phyloP scores from a whole-genome alignment of 2,329 filamentous ascomycete species.

The Botrytis squamosa region DNA sequence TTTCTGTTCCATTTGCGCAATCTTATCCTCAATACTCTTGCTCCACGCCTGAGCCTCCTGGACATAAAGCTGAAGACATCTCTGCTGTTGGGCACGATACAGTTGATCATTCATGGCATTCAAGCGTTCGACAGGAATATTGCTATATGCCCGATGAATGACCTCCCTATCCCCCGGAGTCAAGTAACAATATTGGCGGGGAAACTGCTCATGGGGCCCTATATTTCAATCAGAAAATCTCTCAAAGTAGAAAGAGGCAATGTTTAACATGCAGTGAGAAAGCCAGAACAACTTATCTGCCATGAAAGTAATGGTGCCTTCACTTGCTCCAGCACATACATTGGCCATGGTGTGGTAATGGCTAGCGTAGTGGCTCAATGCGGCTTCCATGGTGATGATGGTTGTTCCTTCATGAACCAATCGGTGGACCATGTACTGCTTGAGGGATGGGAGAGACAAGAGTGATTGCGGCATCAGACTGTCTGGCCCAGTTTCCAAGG shows the following conservation, averaged over 20 bases:
- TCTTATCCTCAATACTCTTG: neutral
- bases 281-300: neutral
- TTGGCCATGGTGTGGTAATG: neutral
- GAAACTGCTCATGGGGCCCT: neutral
- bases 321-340: neutral
- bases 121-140: neutral
- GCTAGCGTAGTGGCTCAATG: neutral
- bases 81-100: neutral
- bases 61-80: neutral
- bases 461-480: neutral
- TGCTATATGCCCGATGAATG: neutral
- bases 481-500: neutral
- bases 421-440: neutral
- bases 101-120: neutral
- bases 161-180: neutral
- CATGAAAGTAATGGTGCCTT: neutral
- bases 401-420: neutral
- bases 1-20: neutral
- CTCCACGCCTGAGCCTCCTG: constrained; percentile 1
- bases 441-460: neutral
- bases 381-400: neutral
- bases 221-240: neutral
- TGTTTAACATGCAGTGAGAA: neutral
- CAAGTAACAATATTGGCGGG: neutral
- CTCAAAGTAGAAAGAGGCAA: neutral